These are phyloP conservation scores for Fragaria vesca DNA, from an alignment of 306 rosid species.

Conservation along the genomic window DNA sequence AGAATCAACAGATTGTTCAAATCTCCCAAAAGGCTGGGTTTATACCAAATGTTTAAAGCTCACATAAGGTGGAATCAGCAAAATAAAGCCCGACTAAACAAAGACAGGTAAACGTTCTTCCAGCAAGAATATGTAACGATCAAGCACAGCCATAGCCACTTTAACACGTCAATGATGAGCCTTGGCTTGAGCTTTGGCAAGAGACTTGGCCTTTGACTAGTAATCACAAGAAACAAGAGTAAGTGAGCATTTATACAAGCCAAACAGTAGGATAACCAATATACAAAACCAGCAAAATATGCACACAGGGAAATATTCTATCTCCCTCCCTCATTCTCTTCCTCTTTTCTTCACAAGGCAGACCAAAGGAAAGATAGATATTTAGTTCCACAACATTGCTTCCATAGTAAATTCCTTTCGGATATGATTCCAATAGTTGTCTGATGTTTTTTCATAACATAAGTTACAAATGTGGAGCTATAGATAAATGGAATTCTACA, in stretches of 20 bases:
- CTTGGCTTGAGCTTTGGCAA: conserved; percentile 41
- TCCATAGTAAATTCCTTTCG: neutral
- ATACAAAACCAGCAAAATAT: neutral
- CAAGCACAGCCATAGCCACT: neutral
- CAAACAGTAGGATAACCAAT: neutral
- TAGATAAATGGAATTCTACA: no score
- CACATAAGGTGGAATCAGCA: neutral
- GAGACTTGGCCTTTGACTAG: conserved; percentile 49
- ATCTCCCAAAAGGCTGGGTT: neutral
- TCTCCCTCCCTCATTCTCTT: neutral
- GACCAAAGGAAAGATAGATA: neutral
- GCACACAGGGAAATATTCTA: no score
- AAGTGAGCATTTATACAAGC: neutral
- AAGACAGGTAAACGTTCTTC: neutral
- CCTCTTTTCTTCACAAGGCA: neutral
- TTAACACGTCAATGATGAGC: conserved; percentile 28
- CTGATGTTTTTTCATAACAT: neutral
- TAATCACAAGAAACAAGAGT: neutral
- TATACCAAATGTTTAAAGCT: neutral
- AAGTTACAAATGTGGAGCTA: no score
- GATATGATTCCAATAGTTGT: neutral
- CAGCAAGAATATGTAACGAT: neutral
- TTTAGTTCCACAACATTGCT: neutral
- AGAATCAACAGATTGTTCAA: neutral
- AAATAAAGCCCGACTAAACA: neutral